Base-by-base conservation (phyloP, 2,329 filamentous ascomycete genomes). In the Aulographum hederae region DNA sequence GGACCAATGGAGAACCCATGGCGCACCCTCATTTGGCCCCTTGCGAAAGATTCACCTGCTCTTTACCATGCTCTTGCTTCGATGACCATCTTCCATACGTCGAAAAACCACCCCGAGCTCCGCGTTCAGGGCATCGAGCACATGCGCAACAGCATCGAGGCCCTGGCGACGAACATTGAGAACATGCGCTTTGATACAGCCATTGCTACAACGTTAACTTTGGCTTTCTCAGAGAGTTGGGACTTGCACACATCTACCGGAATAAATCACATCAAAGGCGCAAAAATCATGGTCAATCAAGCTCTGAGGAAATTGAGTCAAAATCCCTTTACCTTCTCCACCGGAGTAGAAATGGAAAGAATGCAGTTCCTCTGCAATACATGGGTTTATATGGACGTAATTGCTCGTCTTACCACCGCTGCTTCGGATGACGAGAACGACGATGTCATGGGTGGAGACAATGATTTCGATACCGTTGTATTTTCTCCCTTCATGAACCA, bases 381-480 rank as follows among this genome's bases (percentile, higher is more conserved):
- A 3, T 79, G 72, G 69, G 62, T 78, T 5, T 80, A 79, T 43
- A 74, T 78, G 65, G 73, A 78, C 45, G 75, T 79, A 18, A 73
- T 79, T 38, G 69, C 74, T 16, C 65, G 73, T 11, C 53, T 80
- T 30, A 78, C 73, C 0, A 72, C 72, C 3, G 51, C 68, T 3
- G 67, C 70, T 35, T 62, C 66, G 21, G 65, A 68, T 16, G 66
- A 69, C 10, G 10, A 10, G 8, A 28, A 17, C 27, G 11, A 13
- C 27, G 21, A 25, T 25, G 13, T 13, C 21, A 10, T 10, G 10
- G 21, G 21, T 13, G 13, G 10, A 10, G 21, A 10, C 3, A 59
- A 60, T 29, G 63, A 69, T 41, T 65, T 69, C 34, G 52, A 54
- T 32, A 30, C 41, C 20, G 45, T 54, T 45, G n/a, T n/a, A n/a